phyloP scores from a whole-genome alignment of 371 early-diverging fungal species.

The Blakeslea trispora region DNA sequence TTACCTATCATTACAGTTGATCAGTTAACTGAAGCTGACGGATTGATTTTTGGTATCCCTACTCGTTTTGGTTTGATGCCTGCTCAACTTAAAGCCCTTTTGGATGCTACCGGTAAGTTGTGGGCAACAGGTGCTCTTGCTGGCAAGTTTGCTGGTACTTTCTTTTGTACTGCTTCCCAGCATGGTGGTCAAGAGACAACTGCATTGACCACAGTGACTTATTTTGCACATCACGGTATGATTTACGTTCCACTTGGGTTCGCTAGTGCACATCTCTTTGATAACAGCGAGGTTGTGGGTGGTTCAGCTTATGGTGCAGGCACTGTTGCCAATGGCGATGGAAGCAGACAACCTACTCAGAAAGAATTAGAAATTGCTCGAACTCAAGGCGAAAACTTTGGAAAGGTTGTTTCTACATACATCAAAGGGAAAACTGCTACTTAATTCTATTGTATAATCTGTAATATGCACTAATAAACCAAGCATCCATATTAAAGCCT shows the following conservation, averaged over 20 bases:
- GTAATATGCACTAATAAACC: too few species aligned
- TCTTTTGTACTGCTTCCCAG: conserved; percentile 71
- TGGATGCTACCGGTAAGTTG: conserved; percentile 75
- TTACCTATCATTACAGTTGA: conserved; percentile 65
- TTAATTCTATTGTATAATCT: background rate
- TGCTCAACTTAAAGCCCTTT: conserved; percentile 73
- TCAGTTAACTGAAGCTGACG: conserved; percentile 71
- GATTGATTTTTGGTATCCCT: conserved; percentile 69
- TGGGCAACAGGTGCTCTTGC: conserved; percentile 68
- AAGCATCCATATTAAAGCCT: too few species aligned
- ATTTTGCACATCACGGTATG: conserved; percentile 81
- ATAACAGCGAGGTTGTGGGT: conserved; percentile 52
- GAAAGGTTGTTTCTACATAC: conserved; percentile 46
- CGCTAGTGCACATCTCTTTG: conserved; percentile 40
- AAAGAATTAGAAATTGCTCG: conserved; percentile 70
- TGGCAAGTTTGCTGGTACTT: conserved; percentile 76
- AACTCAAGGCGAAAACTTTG: conserved; percentile 70
- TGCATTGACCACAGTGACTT: conserved; percentile 65
- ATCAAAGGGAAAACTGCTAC: conserved; percentile 9
- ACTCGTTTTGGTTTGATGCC: conserved; percentile 70
- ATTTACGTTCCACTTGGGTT: conserved; percentile 78
- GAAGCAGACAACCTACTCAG: conserved; percentile 61
- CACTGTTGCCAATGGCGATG: conserved; percentile 68
- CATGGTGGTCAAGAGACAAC: conserved; percentile 86
- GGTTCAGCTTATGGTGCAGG: conserved; percentile 81